These are phyloP conservation scores for Castanea mollissima DNA, from an alignment of 306 rosid species.

Conservation along the genomic window DNA sequence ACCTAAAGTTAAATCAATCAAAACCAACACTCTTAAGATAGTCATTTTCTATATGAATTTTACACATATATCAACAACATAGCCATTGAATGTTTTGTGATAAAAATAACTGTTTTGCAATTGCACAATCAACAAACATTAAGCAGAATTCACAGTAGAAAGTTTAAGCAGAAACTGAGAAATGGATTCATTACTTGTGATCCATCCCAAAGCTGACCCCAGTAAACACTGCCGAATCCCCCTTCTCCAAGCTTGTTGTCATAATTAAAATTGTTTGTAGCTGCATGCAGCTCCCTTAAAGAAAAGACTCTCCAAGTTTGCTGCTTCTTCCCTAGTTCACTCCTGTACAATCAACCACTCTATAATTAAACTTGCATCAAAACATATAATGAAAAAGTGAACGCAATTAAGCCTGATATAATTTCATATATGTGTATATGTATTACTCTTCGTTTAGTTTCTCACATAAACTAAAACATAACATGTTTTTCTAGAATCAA, in stretches of 20 bases:
- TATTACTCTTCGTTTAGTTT: neutral
- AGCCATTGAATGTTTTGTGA: neutral
- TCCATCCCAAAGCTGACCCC: constrained; percentile 99
- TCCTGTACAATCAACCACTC: constrained; percentile 49
- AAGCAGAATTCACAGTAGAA: neutral
- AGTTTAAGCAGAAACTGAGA: neutral
- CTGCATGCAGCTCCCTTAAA: constrained; percentile 87
- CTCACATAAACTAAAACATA: constrained; percentile 8
- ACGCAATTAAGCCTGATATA: neutral
- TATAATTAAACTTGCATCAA: constrained; percentile 7
- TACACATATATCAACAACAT: neutral
- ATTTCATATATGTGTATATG: neutral
- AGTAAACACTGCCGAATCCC: constrained; percentile 94
- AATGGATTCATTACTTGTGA: constrained; percentile 58
- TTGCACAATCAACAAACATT: neutral
- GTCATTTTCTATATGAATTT: neutral
- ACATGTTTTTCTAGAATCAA: neutral
- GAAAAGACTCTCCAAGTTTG: constrained; percentile 92
- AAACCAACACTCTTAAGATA: neutral
- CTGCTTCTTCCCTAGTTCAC: constrained; percentile 71
- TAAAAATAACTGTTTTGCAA: neutral
- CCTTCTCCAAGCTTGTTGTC: constrained; percentile 99
- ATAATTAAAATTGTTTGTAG: constrained; percentile 93
- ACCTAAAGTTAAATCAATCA: neutral
- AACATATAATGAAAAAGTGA: neutral